These are phyloP conservation scores for Aeschynomene evenia DNA, from an alignment of 306 rosid genomes.

Conservation along the genomic window DNA sequence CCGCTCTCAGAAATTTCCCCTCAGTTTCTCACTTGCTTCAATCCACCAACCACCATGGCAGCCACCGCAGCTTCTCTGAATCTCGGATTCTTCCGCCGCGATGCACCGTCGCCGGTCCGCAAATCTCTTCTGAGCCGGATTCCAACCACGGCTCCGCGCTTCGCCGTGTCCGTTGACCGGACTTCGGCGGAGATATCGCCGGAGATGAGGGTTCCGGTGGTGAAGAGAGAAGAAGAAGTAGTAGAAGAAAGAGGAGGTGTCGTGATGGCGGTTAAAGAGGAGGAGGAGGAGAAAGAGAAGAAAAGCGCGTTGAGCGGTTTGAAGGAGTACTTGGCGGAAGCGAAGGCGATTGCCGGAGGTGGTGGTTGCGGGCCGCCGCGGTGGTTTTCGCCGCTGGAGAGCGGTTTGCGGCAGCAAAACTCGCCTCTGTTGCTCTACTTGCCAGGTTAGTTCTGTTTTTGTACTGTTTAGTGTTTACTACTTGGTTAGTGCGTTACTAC, in stretches of 20 bases:
- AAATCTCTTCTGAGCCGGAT: constrained; percentile 16
- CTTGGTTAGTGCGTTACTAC: neutral
- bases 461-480: neutral
- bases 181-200: neutral
- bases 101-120: neutral
- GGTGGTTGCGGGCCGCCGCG: constrained; percentile 58
- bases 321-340: constrained; percentile 50
- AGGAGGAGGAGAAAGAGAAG: constrained; percentile 7
- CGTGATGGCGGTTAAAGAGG: neutral
- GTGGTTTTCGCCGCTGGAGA: constrained; percentile 82
- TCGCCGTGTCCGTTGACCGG: constrained; percentile 40
- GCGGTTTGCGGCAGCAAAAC: constrained; percentile 37
- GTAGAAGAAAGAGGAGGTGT: neutral
- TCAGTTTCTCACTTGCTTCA: no score
- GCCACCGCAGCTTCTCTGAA: constrained; percentile 34
- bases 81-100: constrained; percentile 23
- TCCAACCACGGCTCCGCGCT: neutral
- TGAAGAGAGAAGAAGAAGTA: neutral
- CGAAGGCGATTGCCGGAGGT: constrained; percentile 43
- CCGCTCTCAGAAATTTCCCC: no score
- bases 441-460: constrained; percentile 54
- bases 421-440: constrained; percentile 77
- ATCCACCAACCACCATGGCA: constrained; percentile 39
- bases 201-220: constrained; percentile 1
- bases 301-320: constrained; percentile 4